Evolutionary conservation across 768 basidiomycete genomes (phyloP).

Genomic region (Macrolepiota albuminosa): DNA sequence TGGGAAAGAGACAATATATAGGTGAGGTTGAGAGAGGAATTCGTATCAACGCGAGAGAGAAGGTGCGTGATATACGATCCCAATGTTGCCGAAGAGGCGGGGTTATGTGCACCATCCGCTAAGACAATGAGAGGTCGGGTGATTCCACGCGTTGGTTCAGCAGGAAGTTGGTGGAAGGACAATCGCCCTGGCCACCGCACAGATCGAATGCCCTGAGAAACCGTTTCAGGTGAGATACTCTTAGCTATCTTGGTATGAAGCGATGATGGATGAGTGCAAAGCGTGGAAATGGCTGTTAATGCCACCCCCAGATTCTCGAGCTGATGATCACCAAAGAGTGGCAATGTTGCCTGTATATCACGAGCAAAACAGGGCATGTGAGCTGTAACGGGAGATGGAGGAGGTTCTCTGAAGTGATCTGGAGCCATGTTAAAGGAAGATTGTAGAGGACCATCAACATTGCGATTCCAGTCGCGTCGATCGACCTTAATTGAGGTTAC

Average conservation of each 20-base stretch:
- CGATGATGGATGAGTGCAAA: conserved; percentile 40
- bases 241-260: conserved; percentile 17
- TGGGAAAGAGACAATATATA: conserved; percentile 82
- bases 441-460: conserved; percentile 28
- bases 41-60: conserved; percentile 15
- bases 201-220: conserved; percentile 53
- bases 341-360: conserved; percentile 46
- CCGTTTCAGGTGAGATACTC: conserved; percentile 42
- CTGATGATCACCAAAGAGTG: conserved; percentile 81
- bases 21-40: conserved; percentile 39
- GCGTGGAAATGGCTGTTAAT: conserved; percentile 51
- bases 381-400: conserved; percentile 38
- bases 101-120: conserved; percentile 93
- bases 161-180: conserved; percentile 50
- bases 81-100: conserved; percentile 67
- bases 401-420: conserved; percentile 26
- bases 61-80: conserved; percentile 55
- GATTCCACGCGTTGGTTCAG: conserved; percentile 12
- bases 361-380: conserved; percentile 38
- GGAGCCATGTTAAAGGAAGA: conserved; percentile 26
- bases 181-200: conserved; percentile 83
- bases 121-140: conserved; percentile 40
- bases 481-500: conserved; percentile 32
- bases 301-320: conserved; percentile 78
- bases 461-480: conserved; percentile 28